Conservation (phyloP, 2,329 filamentous ascomycete genomes). For the Pleurostoma richardsiae region DNA sequence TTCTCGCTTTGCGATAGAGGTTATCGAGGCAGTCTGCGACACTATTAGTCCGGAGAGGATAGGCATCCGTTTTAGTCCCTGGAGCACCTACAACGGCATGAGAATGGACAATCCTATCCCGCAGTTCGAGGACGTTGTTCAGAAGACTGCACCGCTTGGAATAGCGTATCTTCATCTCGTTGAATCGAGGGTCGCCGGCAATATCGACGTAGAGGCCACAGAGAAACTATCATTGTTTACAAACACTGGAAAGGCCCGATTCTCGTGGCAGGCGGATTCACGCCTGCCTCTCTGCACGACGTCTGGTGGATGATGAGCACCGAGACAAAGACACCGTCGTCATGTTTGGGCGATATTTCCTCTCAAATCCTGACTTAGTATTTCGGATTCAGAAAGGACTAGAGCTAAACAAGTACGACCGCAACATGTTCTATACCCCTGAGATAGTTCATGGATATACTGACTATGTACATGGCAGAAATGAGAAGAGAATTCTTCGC, state of each 20-base stretch:
- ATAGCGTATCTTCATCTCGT: conserved; percentile 3
- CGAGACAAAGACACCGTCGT: conserved; percentile 1
- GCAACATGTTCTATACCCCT: conserved; percentile 29
- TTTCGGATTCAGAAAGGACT: conserved; percentile 31
- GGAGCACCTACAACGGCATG: conserved; percentile 32
- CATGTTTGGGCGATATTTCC: conserved; percentile 34
- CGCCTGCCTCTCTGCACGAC: not conserved
- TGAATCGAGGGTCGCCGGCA: not conserved
- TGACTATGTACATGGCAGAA: conserved; percentile 8
- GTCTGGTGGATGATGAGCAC: not conserved
- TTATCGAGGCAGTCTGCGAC: conserved; percentile 39
- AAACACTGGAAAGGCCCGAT: conserved; percentile 13
- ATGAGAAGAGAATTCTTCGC: too few species aligned
- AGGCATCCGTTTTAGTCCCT: conserved; percentile 1
- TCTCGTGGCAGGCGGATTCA: conserved; percentile 1
- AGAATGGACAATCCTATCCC: conserved; percentile 9
- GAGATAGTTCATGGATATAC: conserved; percentile 13
- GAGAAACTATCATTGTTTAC: not conserved
- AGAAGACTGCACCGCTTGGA: not conserved
- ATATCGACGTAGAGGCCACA: conserved; percentile 6
- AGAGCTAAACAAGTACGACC: conserved; percentile 27
- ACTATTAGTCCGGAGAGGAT: conserved; percentile 1
- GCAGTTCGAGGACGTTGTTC: conserved; percentile 2
- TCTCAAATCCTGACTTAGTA: conserved; percentile 37
- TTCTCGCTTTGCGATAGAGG: conserved; percentile 44